These are phyloP conservation scores for Xerocomus brunneocitrinus DNA, from an alignment of 768 basidiomycete genomes.

Conservation along the genomic window DNA sequence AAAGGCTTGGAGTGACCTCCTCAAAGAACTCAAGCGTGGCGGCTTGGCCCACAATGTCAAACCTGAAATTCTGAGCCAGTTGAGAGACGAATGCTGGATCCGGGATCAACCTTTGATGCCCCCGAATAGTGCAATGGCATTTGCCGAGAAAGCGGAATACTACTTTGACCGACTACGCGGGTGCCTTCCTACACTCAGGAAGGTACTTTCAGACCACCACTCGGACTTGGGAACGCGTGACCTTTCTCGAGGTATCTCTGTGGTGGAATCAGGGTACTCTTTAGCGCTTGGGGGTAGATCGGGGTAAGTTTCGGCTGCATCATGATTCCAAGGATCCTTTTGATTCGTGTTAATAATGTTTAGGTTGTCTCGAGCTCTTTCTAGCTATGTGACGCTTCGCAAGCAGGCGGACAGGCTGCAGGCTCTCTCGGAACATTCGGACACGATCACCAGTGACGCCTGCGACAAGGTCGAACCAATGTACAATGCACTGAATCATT, in stretches of 20 bases:
- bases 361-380: slow-evolving; percentile 20
- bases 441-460: slow-evolving; percentile 19
- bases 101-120: slow-evolving; percentile 53
- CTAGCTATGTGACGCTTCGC: slow-evolving; percentile 11
- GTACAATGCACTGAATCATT: slow-evolving; percentile 13
- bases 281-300: slow-evolving; percentile 59
- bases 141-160: slow-evolving; percentile 44
- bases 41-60: slow-evolving; percentile 74
- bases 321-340: not conserved
- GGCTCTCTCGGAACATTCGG: slow-evolving; percentile 15
- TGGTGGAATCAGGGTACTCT: slow-evolving; percentile 75
- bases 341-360: not conserved
- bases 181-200: slow-evolving; percentile 62
- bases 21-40: slow-evolving; percentile 79
- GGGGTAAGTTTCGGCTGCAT: slow-evolving; percentile 44
- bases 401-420: slow-evolving; percentile 18
- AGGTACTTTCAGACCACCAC: slow-evolving; percentile 65
- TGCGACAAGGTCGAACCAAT: slow-evolving; percentile 16
- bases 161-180: slow-evolving; percentile 65
- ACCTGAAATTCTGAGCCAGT: slow-evolving; percentile 58
- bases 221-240: slow-evolving; percentile 83
- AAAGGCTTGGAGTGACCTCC: slow-evolving; percentile 85
- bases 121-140: slow-evolving; percentile 15
- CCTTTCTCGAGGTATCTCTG: slow-evolving; percentile 69
- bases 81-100: slow-evolving; percentile 56